phyloP scores from a whole-genome alignment of 257 asterid species.

The Mitragyna speciosa region DNA sequence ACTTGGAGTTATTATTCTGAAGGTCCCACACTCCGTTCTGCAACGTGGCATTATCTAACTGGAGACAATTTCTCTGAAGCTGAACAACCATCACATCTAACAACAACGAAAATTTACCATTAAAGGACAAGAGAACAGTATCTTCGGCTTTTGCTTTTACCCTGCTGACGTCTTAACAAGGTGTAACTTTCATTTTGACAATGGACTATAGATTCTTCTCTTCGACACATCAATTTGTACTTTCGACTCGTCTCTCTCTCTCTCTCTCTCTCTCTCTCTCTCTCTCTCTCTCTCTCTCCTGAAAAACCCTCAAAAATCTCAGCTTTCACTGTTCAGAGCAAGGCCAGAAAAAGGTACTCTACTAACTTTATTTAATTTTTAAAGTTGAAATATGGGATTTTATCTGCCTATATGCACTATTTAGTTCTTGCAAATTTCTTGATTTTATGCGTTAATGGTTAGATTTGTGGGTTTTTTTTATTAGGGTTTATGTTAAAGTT shows the following conservation, averaged over 20 bases:
- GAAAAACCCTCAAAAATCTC: conserved; percentile 37
- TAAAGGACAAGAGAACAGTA: conserved; percentile 1
- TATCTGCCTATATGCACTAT: not conserved
- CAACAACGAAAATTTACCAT: not conserved
- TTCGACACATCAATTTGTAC: conserved; percentile 16
- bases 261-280: conserved; percentile 24
- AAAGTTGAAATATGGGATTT: conserved; percentile 9
- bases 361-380: not conserved
- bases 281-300: conserved; percentile 26
- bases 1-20: not conserved
- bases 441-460: conserved; percentile 21
- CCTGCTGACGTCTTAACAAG: not conserved
- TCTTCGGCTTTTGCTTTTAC: conserved; percentile 4
- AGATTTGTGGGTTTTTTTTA: conserved; percentile 27
- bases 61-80: not conserved
- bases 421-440: conserved; percentile 5
- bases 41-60: not conserved
- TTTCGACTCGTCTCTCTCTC: conserved; percentile 15
- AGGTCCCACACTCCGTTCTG: not conserved
- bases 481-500: conserved; percentile 42
- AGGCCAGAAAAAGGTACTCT: conserved; percentile 42
- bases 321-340: conserved; percentile 32
- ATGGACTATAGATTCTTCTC: not conserved
- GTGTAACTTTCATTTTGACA: not conserved
- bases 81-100: not conserved